phyloP scores from a whole-genome alignment of 768 basidiomycete genomes.

The Myochromella boudieri region DNA sequence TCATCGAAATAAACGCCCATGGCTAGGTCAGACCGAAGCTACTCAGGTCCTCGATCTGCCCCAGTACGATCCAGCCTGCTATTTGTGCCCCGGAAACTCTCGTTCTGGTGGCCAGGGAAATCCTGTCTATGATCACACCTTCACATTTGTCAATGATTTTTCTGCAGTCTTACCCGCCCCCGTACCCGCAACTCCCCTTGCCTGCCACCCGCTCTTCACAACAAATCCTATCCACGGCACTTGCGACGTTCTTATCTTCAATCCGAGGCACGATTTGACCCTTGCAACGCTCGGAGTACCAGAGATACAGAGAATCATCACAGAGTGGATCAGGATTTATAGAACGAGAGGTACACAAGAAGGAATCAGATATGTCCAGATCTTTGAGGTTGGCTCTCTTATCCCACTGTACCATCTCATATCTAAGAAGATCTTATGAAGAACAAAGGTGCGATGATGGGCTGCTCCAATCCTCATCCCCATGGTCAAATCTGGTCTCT shows the following conservation, averaged over 20 bases:
- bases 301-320: slow-evolving; percentile 66
- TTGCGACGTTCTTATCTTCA: slow-evolving; percentile 89
- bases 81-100: slow-evolving; percentile 84
- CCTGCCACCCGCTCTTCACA: slow-evolving; percentile 60
- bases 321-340: slow-evolving; percentile 74
- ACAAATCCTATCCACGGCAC: slow-evolving; percentile 71
- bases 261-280: slow-evolving; percentile 84
- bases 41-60: slow-evolving; percentile 54
- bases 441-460: slow-evolving; percentile 96
- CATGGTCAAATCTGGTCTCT: slow-evolving; percentile 91
- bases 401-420: not conserved
- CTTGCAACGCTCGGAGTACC: slow-evolving; percentile 59
- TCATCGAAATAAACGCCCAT: slow-evolving; percentile 87
- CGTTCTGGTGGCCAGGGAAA: slow-evolving; percentile 74
- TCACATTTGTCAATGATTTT: slow-evolving; percentile 80
- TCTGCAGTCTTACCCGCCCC: slow-evolving; percentile 74
- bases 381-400: slow-evolving; percentile 69
- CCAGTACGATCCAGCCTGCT: slow-evolving; percentile 70
- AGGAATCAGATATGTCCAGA: slow-evolving; percentile 82
- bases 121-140: slow-evolving; percentile 64
- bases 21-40: slow-evolving; percentile 84
- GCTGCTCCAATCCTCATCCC: slow-evolving; percentile 92
- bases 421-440: slow-evolving; percentile 32
- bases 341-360: slow-evolving; percentile 53
- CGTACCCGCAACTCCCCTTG: slow-evolving; percentile 47